Conservation (phyloP, 2,329 filamentous ascomycete species). For the Myriosclerotinia duriaeana region DNA sequence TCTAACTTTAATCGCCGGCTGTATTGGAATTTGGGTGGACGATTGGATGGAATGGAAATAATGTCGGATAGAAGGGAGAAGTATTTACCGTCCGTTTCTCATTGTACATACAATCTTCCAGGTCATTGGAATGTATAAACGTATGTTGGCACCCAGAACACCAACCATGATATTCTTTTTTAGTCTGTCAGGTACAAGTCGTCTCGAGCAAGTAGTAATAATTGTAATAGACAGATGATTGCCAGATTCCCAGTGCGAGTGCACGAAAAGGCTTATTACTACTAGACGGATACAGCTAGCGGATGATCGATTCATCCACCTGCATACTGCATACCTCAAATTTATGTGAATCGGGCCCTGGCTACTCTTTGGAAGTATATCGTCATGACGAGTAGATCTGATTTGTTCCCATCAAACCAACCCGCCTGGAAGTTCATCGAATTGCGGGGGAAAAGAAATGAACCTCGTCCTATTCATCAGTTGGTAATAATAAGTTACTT, state of each 20-base stretch:
- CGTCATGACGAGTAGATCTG: neutral
- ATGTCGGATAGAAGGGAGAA: neutral
- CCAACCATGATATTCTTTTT: neutral
- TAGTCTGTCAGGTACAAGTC: neutral
- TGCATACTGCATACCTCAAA: neutral
- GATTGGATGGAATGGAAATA: neutral
- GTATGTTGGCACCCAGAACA: neutral
- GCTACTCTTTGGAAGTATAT: neutral
- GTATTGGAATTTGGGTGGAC: neutral
- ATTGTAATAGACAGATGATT: neutral
- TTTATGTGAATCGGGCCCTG: neutral
- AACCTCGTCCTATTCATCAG: neutral
- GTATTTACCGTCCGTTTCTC: neutral
- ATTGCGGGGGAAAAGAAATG: neutral
- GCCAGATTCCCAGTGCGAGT: too few species aligned
- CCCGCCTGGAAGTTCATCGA: neutral
- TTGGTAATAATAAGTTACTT: neutral
- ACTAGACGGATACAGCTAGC: constrained; percentile 6
- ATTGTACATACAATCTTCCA: neutral
- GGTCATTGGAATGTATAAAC: neutral
- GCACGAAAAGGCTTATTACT: neutral
- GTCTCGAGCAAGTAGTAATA: neutral
- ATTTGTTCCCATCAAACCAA: neutral
- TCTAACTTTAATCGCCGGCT: neutral
- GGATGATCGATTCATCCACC: neutral